phyloP scores from a whole-genome alignment of 495 filamentous ascomycete genomes.

The Penicillium pancosmium region DNA sequence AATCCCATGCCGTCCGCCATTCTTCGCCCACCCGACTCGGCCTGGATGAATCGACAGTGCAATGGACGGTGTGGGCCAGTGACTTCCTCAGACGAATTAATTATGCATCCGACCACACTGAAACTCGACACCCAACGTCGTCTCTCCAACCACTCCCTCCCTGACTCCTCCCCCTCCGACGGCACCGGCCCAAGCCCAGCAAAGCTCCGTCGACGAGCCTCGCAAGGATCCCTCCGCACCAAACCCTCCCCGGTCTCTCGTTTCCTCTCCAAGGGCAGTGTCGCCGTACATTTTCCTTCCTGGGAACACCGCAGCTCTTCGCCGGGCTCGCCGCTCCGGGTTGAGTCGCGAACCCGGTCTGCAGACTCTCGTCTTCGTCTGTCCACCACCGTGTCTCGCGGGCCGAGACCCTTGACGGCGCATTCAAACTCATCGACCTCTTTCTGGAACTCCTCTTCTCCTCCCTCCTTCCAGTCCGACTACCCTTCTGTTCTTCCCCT shows the following conservation, averaged over 20 bases:
- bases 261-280: slow-evolving; percentile 44
- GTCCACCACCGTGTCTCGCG: slow-evolving; percentile 36
- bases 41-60: slow-evolving; percentile 43
- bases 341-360: slow-evolving; percentile 38
- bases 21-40: slow-evolving; percentile 21
- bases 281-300: slow-evolving; percentile 42
- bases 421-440: slow-evolving; percentile 24
- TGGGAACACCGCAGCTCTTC: slow-evolving; percentile 42
- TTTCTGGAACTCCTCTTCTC: slow-evolving; percentile 34
- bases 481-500: slow-evolving; percentile 43
- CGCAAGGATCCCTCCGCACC: slow-evolving; percentile 43
- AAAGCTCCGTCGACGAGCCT: slow-evolving; percentile 43
- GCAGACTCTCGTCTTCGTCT: slow-evolving; percentile 43
- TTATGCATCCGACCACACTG: slow-evolving; percentile 29
- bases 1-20: slow-evolving; percentile 23
- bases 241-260: slow-evolving; percentile 45
- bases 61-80: slow-evolving; percentile 41
- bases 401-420: slow-evolving; percentile 39
- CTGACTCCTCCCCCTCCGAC: slow-evolving; percentile 12
- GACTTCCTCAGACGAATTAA: slow-evolving; percentile 30
- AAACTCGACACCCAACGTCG: slow-evolving; percentile 25
- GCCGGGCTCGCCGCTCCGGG: slow-evolving; percentile 25
- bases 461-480: slow-evolving; percentile 30
- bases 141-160: slow-evolving; percentile 21
- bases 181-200: slow-evolving; percentile 30